These are phyloP conservation scores for Lasiodiplodia sp. DNA, from an alignment of 2,329 filamentous ascomycete genomes.

Conservation along the genomic window DNA sequence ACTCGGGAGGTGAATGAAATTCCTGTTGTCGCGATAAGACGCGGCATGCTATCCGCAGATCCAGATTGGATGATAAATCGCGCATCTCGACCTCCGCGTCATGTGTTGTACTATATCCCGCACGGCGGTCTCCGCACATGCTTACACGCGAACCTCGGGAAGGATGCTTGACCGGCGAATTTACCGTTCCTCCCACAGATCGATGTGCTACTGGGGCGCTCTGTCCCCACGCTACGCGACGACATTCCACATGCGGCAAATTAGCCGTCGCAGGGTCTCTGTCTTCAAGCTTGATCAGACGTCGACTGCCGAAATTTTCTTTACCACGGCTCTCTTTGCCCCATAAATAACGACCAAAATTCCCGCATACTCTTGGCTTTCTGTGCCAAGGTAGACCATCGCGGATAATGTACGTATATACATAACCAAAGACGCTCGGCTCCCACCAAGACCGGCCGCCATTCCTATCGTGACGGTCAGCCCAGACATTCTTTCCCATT, in stretches of 20 bases:
- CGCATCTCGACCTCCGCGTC: background rate
- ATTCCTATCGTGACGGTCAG: too few relatives aligned
- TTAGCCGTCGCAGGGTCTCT: background rate
- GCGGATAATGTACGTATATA: too few relatives aligned
- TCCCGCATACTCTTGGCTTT: too few relatives aligned
- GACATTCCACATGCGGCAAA: background rate
- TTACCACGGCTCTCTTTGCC: too few relatives aligned
- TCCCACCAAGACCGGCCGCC: too few relatives aligned
- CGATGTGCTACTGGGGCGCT: background rate
- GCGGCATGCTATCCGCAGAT: background rate
- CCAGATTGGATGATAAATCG: conserved; percentile 21
- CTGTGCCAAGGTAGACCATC: too few relatives aligned
- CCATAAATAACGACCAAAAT: too few relatives aligned
- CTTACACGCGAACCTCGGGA: background rate
- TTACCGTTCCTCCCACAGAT: background rate
- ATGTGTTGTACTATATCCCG: background rate
- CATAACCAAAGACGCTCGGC: too few relatives aligned
- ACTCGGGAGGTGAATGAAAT: background rate
- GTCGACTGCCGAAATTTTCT: background rate
- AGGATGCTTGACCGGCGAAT: background rate
- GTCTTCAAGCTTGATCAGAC: background rate
- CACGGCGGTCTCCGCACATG: background rate
- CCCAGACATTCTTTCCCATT: too few relatives aligned
- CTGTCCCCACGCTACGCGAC: background rate
- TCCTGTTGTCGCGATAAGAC: background rate